Evolutionary conservation across 2,329 filamentous ascomycete genomes (phyloP).

Genomic region (Paecilomyces dactylethromorphus): DNA sequence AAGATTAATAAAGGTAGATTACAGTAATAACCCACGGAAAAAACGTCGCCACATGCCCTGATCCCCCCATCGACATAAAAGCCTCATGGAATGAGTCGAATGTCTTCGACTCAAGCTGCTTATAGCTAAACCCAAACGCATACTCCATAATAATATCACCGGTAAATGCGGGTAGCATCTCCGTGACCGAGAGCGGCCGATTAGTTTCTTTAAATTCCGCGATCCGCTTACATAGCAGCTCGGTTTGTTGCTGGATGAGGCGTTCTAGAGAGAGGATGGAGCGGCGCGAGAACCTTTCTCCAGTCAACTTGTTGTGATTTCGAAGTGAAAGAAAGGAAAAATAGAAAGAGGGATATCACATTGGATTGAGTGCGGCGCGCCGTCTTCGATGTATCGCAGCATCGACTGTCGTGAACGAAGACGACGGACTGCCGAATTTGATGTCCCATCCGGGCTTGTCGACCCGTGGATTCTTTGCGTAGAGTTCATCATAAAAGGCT

Average conservation of each 20-base stretch:
- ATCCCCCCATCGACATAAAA: slow-evolving; percentile 12
- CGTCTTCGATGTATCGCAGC: slow-evolving; percentile 15
- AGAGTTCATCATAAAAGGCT: slow-evolving; percentile 14
- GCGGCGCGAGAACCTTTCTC: slow-evolving; percentile 11
- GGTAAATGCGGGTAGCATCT: slow-evolving; percentile 13
- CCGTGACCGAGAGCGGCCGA: slow-evolving; percentile 8
- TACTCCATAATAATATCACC: slow-evolving; percentile 22
- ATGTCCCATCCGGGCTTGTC: slow-evolving; percentile 15
- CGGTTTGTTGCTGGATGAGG: slow-evolving; percentile 13
- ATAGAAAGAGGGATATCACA: slow-evolving; percentile 9
- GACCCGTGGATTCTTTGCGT: slow-evolving; percentile 9
- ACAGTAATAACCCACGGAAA: slow-evolving; percentile 14
- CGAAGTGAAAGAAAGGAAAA: background rate
- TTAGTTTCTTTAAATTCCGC: slow-evolving; percentile 7
- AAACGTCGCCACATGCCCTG: slow-evolving; percentile 12
- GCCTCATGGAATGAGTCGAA: slow-evolving; percentile 17
- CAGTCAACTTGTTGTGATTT: background rate
- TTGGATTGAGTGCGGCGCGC: slow-evolving; percentile 16
- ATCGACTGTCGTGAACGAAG: slow-evolving; percentile 20
- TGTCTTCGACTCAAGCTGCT: slow-evolving; percentile 14
- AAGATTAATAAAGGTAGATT: background rate
- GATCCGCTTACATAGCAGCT: slow-evolving; percentile 15
- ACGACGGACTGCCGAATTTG: slow-evolving; percentile 15
- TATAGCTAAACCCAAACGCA: slow-evolving; percentile 16
- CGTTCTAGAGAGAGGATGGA: slow-evolving; percentile 13